Evolutionary conservation across 257 asterid species (phyloP), one percentile per base, ranked within the genome.

Genomic region (Ocimum tenuiflorum): DNA sequence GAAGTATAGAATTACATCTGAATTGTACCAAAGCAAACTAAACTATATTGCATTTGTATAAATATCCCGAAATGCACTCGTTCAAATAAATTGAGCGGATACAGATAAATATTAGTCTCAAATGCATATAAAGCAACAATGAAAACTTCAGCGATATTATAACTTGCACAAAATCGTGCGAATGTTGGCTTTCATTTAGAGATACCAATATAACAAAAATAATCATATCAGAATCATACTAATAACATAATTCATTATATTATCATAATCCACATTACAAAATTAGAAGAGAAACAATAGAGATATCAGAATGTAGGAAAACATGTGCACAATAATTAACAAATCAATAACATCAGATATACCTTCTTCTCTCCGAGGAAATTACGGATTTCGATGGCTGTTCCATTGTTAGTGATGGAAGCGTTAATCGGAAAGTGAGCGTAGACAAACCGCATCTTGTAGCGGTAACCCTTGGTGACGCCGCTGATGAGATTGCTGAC

Each of bases 351-450:
- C 22, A n/a, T n/a, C n/a, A n/a, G n/a, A 27, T 27, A 15, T 67
- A 86, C 96, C 94, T 74, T 88, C 78, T 88, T 88, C 79, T 88
- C 96, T 41, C 94, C 96, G 20, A 88, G 91, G 62, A 88, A 88
- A 75, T 88, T 88, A n/a, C 94, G 81, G 78, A 88, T 88, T 88
- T 88, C 94, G 67, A 88, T 88, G 4, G 86, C 54, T 5, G 72
- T 76, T 12, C 79, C 86, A 17, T 17, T 45, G 68, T 69, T 63
- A n/a, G 80, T 50, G 39, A 88, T 88, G 15, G 91, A 83, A 0
- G 94, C 96, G 12, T 85, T 88, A 75, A 88, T 85, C 3, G 89
- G 96, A 57, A 88, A 88, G 51, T 88, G 96, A 41, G 94, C 96
- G 54, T 88, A 88, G 3, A 88, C 94, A n/a, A 88, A 88, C 5